These are phyloP conservation scores for Cokeromyces recurvatus DNA, from an alignment of 371 early-diverging fungal species.

Conservation along the genomic window DNA sequence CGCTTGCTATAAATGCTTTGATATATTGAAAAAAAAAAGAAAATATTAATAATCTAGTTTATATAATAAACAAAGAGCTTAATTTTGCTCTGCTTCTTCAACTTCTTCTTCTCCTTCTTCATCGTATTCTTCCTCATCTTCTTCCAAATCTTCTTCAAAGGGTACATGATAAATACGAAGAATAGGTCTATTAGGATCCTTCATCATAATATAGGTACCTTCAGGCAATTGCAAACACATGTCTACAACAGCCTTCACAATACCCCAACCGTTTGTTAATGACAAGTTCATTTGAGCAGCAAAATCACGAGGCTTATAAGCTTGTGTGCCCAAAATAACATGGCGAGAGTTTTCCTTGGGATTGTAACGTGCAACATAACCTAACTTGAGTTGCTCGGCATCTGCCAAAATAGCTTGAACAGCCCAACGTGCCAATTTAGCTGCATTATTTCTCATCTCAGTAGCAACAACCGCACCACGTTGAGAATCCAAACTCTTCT, in stretches of 20 bases:
- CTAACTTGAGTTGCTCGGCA: slow-evolving; percentile 88
- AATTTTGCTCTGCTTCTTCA: neutral
- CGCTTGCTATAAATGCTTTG: too few species aligned
- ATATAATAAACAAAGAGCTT: neutral
- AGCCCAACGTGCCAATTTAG: slow-evolving; percentile 94
- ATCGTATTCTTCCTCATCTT: slow-evolving; percentile 47
- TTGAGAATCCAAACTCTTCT: slow-evolving; percentile 90
- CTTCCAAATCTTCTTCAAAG: slow-evolving; percentile 61
- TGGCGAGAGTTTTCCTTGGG: slow-evolving; percentile 84
- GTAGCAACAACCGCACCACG: slow-evolving; percentile 96
- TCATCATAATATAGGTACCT: slow-evolving; percentile 91
- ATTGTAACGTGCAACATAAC: slow-evolving; percentile 76
- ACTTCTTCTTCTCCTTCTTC: slow-evolving; percentile 41
- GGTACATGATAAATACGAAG: slow-evolving; percentile 80
- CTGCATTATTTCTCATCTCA: slow-evolving; percentile 96
- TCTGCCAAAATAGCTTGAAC: slow-evolving; percentile 86
- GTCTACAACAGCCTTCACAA: slow-evolving; percentile 89
- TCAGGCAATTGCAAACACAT: slow-evolving; percentile 80
- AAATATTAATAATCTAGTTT: neutral
- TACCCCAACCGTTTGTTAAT: slow-evolving; percentile 90
- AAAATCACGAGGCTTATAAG: slow-evolving; percentile 90
- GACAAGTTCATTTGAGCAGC: slow-evolving; percentile 86
- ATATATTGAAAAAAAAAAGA: neutral
- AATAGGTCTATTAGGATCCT: slow-evolving; percentile 93
- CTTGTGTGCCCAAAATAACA: slow-evolving; percentile 77